Evolutionary conservation across 352 stramenopile species (phyloP).

Genomic region (Phytophthora pini): DNA sequence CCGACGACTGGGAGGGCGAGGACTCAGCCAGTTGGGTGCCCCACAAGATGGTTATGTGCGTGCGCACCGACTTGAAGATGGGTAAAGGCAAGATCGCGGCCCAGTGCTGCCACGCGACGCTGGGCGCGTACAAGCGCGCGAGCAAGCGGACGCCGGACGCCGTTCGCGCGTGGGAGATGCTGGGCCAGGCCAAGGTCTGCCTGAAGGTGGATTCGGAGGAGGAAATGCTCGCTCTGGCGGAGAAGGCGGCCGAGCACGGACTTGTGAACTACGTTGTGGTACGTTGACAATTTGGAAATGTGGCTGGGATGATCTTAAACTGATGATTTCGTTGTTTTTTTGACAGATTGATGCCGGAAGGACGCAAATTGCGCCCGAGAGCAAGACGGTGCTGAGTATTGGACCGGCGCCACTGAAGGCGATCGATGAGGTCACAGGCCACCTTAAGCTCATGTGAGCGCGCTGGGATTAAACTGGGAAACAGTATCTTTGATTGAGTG

Average conservation of each 20-base stretch:
- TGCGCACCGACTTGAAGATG: conserved; percentile 96
- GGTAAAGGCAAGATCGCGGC: conserved; percentile 93
- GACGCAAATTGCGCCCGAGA: conserved; percentile 87
- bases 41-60: conserved; percentile 96
- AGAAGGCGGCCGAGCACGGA: conserved; percentile 63
- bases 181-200: conserved; percentile 88
- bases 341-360: conserved; percentile 75
- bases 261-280: conserved; percentile 88
- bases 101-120: conserved; percentile 91
- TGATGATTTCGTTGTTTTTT: conserved; percentile 2
- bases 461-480: conserved; percentile 4
- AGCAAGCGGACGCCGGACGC: conserved; percentile 77
- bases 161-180: conserved; percentile 78
- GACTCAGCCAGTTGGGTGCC: conserved; percentile 67
- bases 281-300: conserved; percentile 11
- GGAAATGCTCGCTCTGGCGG: conserved; percentile 75
- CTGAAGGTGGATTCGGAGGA: conserved; percentile 88
- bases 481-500: not conserved
- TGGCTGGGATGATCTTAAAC: conserved; percentile 3
- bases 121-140: conserved; percentile 95
- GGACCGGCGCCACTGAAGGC: conserved; percentile 71
- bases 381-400: conserved; percentile 87
- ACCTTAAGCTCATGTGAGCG: conserved; percentile 88
- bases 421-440: conserved; percentile 77
- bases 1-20: conserved; percentile 72